phyloP scores from a whole-genome alignment of 352 stramenopile genomes.

The Globisporangium megalacanthum region DNA sequence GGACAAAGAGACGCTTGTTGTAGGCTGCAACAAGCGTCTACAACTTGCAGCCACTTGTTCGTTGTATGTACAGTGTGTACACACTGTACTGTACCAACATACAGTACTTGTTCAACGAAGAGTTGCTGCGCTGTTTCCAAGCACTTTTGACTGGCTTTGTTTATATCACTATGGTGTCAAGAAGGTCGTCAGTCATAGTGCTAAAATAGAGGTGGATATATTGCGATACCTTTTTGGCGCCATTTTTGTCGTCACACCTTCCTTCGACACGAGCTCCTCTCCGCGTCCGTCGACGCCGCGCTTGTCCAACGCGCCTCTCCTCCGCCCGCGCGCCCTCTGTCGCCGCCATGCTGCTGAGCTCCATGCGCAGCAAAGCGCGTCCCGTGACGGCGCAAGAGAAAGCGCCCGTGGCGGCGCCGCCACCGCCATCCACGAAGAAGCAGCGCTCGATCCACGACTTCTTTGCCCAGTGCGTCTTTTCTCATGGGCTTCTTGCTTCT shows the following conservation, averaged over 20 bases:
- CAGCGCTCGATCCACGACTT: slow-evolving; percentile 86
- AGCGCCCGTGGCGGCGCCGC: background rate
- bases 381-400: slow-evolving; percentile 10
- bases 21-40: too few species aligned
- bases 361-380: slow-evolving; percentile 30
- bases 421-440: slow-evolving; percentile 43
- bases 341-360: slow-evolving; percentile 24
- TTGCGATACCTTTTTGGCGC: background rate
- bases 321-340: background rate
- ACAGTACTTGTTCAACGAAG: too few species aligned
- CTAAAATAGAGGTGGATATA: too few species aligned
- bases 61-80: too few species aligned
- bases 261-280: background rate
- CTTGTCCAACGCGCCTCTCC: background rate
- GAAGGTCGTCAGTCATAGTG: background rate
- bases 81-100: too few species aligned
- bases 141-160: background rate
- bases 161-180: background rate
- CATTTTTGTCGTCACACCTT: background rate
- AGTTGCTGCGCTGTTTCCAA: too few species aligned
- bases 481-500: too few species aligned
- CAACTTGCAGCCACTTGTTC: too few species aligned
- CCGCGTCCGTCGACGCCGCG: background rate
- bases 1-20: too few species aligned
- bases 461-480: slow-evolving; percentile 45